These are phyloP conservation scores for Aegle marmelos DNA, from an alignment of 345 rosid species.

Conservation along the genomic window DNA sequence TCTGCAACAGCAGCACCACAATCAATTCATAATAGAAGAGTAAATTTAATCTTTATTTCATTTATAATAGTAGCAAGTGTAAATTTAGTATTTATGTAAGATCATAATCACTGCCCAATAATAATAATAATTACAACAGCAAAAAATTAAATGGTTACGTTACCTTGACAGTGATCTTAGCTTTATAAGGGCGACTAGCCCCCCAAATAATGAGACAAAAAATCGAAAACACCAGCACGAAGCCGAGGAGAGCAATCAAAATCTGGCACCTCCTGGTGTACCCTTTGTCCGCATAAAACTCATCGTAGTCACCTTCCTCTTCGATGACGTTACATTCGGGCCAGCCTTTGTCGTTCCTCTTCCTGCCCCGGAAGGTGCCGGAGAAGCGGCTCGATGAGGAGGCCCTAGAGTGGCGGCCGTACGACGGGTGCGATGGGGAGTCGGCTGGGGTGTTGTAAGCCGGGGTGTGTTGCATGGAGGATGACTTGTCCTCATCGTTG, in stretches of 20 bases:
- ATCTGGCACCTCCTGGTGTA: constrained; percentile 52
- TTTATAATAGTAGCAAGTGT: too few relatives aligned
- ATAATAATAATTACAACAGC: neutral
- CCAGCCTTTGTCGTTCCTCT: constrained; percentile 67
- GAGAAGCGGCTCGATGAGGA: constrained; percentile 69
- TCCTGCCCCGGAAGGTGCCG: constrained; percentile 44
- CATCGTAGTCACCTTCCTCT: constrained; percentile 58
- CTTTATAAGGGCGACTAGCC: constrained; percentile 66
- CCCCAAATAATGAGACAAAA: constrained; percentile 83
- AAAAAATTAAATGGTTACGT: neutral
- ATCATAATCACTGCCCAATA: too few relatives aligned
- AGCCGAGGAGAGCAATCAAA: constrained; percentile 46
- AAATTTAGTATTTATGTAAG: too few relatives aligned
- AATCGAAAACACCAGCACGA: constrained; percentile 46
- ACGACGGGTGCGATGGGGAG: constrained; percentile 79
- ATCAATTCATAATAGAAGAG: neutral
- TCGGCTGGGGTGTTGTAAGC: constrained; percentile 60
- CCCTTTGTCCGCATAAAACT: constrained; percentile 35
- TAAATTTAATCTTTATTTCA: too few relatives aligned
- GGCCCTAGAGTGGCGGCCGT: constrained; percentile 54
- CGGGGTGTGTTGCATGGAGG: constrained; percentile 56
- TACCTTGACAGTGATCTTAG: constrained; percentile 61
- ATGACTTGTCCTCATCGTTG: constrained; percentile 80
- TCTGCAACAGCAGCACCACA: constrained; percentile 27
- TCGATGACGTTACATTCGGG: constrained; percentile 63